Percentiles rank a stretch among this genome's conserved stretches.
Evolutionary conservation across 306 rosid genomes (phyloP).

Genomic region (Casuarina glauca): DNA sequence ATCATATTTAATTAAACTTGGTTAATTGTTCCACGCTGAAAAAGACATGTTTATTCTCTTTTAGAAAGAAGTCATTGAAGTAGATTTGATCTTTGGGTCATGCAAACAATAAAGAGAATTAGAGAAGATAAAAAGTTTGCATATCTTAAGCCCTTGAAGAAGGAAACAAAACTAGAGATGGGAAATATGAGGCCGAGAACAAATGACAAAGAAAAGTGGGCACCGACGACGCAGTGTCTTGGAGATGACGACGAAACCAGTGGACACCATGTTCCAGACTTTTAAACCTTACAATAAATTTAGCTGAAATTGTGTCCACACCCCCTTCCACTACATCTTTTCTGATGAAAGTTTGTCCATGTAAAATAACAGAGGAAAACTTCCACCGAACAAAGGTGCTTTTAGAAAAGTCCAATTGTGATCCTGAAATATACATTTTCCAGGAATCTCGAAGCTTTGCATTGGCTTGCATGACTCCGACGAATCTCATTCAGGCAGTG

Average conservation of each 20-base stretch:
- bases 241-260: slow-evolving; percentile 31
- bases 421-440: not conserved
- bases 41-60: too few relatives aligned
- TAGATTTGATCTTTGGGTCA: too few relatives aligned
- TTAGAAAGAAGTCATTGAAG: too few relatives aligned
- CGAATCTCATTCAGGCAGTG: too few relatives aligned
- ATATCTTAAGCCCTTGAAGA: not conserved
- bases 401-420: not conserved
- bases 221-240: slow-evolving; percentile 25
- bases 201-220: slow-evolving; percentile 15
- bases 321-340: slow-evolving; percentile 20
- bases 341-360: slow-evolving; percentile 19
- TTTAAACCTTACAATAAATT: not conserved
- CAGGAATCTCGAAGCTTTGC: not conserved
- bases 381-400: slow-evolving; percentile 2
- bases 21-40: too few relatives aligned
- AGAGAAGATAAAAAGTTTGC: too few relatives aligned
- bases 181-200: slow-evolving; percentile 8
- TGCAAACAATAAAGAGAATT: too few relatives aligned
- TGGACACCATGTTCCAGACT: slow-evolving; percentile 8
- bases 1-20: too few relatives aligned
- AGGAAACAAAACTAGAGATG: not conserved
- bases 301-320: slow-evolving; percentile 11
- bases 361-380: slow-evolving; percentile 4
- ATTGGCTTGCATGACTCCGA: not conserved